These are phyloP conservation scores for Apiospora hydei DNA, from an alignment of 2,329 filamentous ascomycete species.

Conservation along the genomic window DNA sequence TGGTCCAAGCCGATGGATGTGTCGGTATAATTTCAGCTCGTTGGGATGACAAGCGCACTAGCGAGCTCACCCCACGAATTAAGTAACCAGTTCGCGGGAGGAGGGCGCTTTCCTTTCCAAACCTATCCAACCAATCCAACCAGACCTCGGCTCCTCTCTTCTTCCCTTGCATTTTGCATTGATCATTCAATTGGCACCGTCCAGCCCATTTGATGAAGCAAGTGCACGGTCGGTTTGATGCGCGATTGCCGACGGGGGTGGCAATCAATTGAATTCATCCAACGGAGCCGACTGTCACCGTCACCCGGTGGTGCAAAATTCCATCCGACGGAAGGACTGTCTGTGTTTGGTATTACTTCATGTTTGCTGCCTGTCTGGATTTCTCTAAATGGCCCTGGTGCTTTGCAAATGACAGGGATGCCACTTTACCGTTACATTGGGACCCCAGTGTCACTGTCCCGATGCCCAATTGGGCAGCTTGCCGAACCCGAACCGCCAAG, in stretches of 20 bases:
- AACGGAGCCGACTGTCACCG: neutral
- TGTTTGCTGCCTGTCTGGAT: neutral
- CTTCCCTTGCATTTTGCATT: neutral
- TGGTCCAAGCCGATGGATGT: neutral
- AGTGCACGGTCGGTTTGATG: neutral
- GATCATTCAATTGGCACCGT: neutral
- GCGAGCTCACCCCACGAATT: conserved; percentile 16
- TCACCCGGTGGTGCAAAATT: neutral
- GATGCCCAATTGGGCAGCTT: conserved; percentile 10
- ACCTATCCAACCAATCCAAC: neutral
- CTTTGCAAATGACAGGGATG: neutral
- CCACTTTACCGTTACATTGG: conserved; percentile 4
- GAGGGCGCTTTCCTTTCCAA: neutral
- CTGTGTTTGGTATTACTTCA: neutral
- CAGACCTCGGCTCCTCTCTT: conserved; percentile 1
- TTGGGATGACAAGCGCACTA: conserved; percentile 5
- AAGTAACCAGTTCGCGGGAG: conserved; percentile 18
- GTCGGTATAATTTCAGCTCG: neutral
- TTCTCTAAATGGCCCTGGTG: neutral
- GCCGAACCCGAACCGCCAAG: conserved; percentile 6
- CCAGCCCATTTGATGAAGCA: too few relatives aligned
- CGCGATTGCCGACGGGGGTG: neutral
- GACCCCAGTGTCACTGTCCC: neutral
- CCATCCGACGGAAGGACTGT: neutral
- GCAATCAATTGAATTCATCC: neutral